phyloP scores from a whole-genome alignment of 2,329 filamentous ascomycete genomes.

The Epichloe elymi region DNA sequence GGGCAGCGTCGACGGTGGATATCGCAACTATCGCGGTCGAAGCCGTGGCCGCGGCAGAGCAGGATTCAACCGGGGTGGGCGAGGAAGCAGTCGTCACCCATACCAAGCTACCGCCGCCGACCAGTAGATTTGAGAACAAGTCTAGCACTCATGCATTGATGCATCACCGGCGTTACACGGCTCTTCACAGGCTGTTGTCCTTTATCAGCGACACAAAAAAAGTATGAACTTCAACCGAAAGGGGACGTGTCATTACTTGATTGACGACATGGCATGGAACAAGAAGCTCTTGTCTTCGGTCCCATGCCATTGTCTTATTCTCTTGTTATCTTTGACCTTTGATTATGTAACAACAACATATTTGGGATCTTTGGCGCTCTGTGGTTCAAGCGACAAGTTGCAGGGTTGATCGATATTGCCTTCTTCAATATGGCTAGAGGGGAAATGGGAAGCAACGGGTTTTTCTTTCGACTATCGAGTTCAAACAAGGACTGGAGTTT shows the following conservation, averaged over 20 bases:
- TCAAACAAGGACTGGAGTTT: slow-evolving; percentile 10
- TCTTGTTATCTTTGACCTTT: slow-evolving; percentile 5
- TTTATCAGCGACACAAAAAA: neutral
- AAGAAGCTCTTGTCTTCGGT: neutral
- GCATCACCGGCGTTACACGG: neutral
- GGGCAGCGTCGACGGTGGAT: slow-evolving; percentile 77
- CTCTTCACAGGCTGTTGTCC: neutral
- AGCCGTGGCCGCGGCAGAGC: slow-evolving; percentile 51
- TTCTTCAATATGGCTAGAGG: neutral
- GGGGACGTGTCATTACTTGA: neutral
- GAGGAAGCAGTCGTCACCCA: slow-evolving; percentile 22
- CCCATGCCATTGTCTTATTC: neutral
- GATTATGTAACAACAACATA: slow-evolving; percentile 20
- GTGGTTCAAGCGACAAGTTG: slow-evolving; percentile 5
- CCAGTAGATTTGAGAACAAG: slow-evolving; percentile 10
- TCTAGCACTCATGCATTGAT: neutral
- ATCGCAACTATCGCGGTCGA: slow-evolving; percentile 65
- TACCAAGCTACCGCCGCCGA: slow-evolving; percentile 17
- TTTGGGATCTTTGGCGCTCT: slow-evolving; percentile 5
- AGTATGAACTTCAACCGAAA: neutral
- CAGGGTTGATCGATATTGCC: neutral
- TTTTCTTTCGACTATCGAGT: neutral
- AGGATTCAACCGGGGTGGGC: slow-evolving; percentile 26
- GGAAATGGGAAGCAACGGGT: slow-evolving; percentile 1
- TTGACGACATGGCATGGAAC: neutral